These are phyloP conservation scores for Colletotrichum sublineola DNA, from an alignment of 2,329 filamentous ascomycete genomes.

Conservation along the genomic window DNA sequence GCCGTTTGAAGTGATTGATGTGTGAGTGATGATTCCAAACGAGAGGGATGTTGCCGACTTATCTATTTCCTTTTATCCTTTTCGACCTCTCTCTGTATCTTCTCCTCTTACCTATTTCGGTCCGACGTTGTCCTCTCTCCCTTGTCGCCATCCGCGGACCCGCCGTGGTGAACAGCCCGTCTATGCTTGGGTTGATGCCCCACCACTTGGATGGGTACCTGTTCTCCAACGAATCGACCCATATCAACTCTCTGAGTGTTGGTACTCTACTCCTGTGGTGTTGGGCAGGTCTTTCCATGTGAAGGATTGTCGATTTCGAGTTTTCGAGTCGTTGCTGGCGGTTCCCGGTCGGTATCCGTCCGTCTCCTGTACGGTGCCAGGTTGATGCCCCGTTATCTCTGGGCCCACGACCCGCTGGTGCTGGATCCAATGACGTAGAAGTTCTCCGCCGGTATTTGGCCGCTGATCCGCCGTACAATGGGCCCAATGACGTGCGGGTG, in stretches of 20 bases:
- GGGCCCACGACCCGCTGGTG: constrained; percentile 28
- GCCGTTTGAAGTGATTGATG: constrained; percentile 16
- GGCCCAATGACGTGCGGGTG: constrained; percentile 40
- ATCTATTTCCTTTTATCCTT: constrained; percentile 40
- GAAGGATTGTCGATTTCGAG: constrained; percentile 21
- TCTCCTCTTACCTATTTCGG: constrained; percentile 33
- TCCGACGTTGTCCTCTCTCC: constrained; percentile 32
- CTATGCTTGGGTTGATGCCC: constrained; percentile 33
- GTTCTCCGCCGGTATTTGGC: constrained; percentile 37
- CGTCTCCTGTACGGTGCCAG: constrained; percentile 38
- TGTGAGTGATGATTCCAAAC: constrained; percentile 20
- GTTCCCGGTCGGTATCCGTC: constrained; percentile 39
- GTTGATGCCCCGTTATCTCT: constrained; percentile 41
- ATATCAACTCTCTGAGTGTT: constrained; percentile 2
- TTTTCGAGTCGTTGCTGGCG: constrained; percentile 36
- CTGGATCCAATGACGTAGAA: constrained; percentile 40
- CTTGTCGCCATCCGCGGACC: constrained; percentile 38
- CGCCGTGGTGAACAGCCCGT: constrained; percentile 37
- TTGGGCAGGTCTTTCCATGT: constrained; percentile 26
- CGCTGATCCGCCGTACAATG: constrained; percentile 37
- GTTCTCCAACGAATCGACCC: constrained; percentile 18
- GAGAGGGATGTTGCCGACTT: constrained; percentile 19
- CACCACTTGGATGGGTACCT: constrained; percentile 22
- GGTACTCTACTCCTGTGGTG: constrained; percentile 24
- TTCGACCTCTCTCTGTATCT: constrained; percentile 25